A percentile compares a stretch with the other conserved stretches of the same genome.
Evolutionary conservation across 2,329 filamentous ascomycete genomes (phyloP).

Genomic region (Myotisia sp.): DNA sequence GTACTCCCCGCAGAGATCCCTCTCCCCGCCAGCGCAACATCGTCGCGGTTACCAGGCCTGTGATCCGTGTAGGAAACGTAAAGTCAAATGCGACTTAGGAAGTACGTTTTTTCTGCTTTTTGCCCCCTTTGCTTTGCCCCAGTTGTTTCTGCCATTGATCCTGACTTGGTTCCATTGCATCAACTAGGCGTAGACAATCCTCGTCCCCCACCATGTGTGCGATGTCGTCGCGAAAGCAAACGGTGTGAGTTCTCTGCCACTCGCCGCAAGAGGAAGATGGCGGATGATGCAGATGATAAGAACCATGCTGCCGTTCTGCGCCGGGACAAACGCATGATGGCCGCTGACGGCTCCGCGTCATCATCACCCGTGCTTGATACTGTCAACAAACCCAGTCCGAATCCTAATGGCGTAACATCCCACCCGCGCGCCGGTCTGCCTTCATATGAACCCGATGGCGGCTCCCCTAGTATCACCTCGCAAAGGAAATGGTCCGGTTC

Average conservation of each 20-base stretch:
- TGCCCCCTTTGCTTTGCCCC: neutral
- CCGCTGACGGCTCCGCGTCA: constrained; percentile 26
- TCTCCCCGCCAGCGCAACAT: constrained; percentile 26
- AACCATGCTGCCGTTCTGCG: constrained; percentile 28
- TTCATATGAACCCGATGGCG: constrained; percentile 7
- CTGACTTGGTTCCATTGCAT: neutral
- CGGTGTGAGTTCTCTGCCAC: constrained; percentile 95
- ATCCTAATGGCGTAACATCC: constrained; percentile 9
- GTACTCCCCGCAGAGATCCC: constrained; percentile 18
- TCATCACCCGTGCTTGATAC: constrained; percentile 8
- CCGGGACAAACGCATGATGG: constrained; percentile 40
- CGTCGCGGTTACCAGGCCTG: constrained; percentile 37
- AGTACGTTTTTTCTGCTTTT: constrained; percentile 21
- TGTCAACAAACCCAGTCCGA: constrained; percentile 6
- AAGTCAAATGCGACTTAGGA: constrained; percentile 36
- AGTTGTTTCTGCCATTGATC: neutral
- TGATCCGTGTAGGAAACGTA: constrained; percentile 36
- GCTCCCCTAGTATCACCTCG: constrained; percentile 2
- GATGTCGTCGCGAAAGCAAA: constrained; percentile 88
- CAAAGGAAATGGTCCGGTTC: constrained; percentile 10
- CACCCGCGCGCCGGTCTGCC: constrained; percentile 7
- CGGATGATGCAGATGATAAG: constrained; percentile 33
- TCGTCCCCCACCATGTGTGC: constrained; percentile 80
- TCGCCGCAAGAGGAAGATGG: constrained; percentile 73
- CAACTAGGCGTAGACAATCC: constrained; percentile 64